Evolutionary conservation across 768 basidiomycete species (phyloP).

Genomic region (Naganishia vishniacii): DNA sequence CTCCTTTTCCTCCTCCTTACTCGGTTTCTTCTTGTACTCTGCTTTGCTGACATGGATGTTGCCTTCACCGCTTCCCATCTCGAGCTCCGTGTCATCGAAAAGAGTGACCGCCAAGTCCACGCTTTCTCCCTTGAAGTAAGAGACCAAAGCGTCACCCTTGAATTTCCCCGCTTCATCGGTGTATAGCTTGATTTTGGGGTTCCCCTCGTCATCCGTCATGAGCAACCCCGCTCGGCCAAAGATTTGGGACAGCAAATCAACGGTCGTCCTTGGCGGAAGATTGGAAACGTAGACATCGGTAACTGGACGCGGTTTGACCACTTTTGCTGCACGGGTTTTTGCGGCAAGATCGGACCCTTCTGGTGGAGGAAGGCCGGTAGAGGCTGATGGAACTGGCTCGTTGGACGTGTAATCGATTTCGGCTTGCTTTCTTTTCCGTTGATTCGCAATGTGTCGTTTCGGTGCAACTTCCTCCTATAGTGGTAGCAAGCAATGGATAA

Average conservation of each 20-base stretch:
- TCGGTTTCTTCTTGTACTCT: constrained; percentile 35
- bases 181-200: constrained; percentile 94
- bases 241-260: constrained; percentile 70
- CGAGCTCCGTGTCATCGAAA: constrained; percentile 84
- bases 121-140: constrained; percentile 97
- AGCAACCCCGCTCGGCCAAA: constrained; percentile 89
- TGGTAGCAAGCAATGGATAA: background rate
- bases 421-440: constrained; percentile 55
- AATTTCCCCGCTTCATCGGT: constrained; percentile 78
- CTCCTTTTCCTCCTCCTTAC: constrained; percentile 22
- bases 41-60: constrained; percentile 47
- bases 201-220: constrained; percentile 83
- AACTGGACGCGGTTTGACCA: constrained; percentile 51
- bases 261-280: constrained; percentile 69
- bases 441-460: constrained; percentile 49
- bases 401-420: constrained; percentile 58
- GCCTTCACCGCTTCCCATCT: constrained; percentile 65
- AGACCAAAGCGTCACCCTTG: constrained; percentile 89
- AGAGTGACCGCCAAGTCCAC: constrained; percentile 75
- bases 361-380: constrained; percentile 16
- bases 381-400: constrained; percentile 51
- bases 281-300: constrained; percentile 85
- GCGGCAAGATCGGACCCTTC: background rate
- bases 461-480: constrained; percentile 77
- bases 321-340: constrained; percentile 46